A percentile compares a stretch with the other conserved stretches of the same genome.
phyloP scores from a whole-genome alignment of 2,329 filamentous ascomycete species.

The Fusarium anguioides region DNA sequence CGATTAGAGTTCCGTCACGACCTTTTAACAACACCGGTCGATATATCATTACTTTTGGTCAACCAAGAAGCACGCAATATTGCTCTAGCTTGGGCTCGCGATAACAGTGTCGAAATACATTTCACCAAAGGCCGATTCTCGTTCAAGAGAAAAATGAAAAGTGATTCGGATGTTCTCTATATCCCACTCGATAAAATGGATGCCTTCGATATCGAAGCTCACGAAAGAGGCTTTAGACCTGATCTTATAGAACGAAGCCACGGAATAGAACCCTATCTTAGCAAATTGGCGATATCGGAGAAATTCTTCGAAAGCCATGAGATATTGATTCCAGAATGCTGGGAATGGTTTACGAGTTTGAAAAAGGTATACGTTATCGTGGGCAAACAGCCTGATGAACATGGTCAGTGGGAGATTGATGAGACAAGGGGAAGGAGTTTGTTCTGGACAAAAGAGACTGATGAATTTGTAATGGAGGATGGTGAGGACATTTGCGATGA shows the following conservation, averaged over 20 bases:
- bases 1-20: slow-evolving; percentile 14
- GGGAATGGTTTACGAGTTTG: background rate
- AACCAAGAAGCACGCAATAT: slow-evolving; percentile 10
- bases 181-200: background rate
- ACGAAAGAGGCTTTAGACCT: background rate
- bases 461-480: background rate
- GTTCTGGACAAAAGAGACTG: background rate
- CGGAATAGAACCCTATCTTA: background rate
- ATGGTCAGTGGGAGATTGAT: slow-evolving; percentile 13
- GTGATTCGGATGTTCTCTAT: slow-evolving; percentile 3
- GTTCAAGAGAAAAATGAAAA: slow-evolving; percentile 17
- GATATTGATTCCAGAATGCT: rapidly evolving
- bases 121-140: background rate
- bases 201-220: background rate
- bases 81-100: slow-evolving; percentile 1
- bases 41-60: background rate
- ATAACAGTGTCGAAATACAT: background rate
- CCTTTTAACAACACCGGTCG: background rate
- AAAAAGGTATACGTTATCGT: background rate
- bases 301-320: rapidly evolving
- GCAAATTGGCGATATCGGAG: slow-evolving; percentile 7
- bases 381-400: background rate
- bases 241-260: background rate
- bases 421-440: background rate
- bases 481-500: background rate